These are phyloP conservation scores for Globomyces pollinis-pini DNA, from an alignment of 192 early-diverging fungal genomes.

Conservation along the genomic window DNA sequence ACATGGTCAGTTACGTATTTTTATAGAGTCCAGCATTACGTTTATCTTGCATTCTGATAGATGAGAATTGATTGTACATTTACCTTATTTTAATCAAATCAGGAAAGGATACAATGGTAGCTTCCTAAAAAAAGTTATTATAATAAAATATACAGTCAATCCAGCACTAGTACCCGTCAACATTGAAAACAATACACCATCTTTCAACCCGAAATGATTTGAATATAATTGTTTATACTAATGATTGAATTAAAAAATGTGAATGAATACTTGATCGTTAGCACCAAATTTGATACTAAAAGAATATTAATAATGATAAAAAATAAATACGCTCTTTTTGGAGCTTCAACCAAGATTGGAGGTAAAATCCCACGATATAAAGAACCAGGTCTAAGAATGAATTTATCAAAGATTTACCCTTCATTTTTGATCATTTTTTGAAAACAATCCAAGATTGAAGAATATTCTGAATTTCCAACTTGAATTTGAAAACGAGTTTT, in stretches of 20 bases:
- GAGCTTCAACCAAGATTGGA: slow-evolving; percentile 95
- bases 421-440: slow-evolving; percentile 61
- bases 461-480: slow-evolving; percentile 55
- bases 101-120: slow-evolving; percentile 78
- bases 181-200: slow-evolving; percentile 69
- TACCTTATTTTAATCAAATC: slow-evolving; percentile 90
- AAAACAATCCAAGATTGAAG: slow-evolving; percentile 59
- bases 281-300: slow-evolving; percentile 97
- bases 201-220: slow-evolving; percentile 48
- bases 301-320: no score
- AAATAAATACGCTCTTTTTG: slow-evolving; percentile 92
- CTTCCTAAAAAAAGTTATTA: no score
- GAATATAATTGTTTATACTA: slow-evolving; percentile 49
- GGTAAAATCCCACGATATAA: slow-evolving; percentile 74
- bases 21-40: slow-evolving; percentile 75
- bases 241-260: background rate
- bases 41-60: slow-evolving; percentile 80
- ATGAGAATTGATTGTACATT: background rate
- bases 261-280: slow-evolving; percentile 64
- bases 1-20: slow-evolving; percentile 54
- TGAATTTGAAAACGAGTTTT: slow-evolving; percentile 93
- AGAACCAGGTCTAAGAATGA: slow-evolving; percentile 13
- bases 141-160: no score
- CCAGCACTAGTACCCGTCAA: slow-evolving; percentile 86
- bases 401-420: slow-evolving; percentile 30